A percentile compares a stretch with the other conserved stretches of the same genome.
phyloP scores from a whole-genome alignment of 306 rosid species.

The Lathyrus sativus region DNA sequence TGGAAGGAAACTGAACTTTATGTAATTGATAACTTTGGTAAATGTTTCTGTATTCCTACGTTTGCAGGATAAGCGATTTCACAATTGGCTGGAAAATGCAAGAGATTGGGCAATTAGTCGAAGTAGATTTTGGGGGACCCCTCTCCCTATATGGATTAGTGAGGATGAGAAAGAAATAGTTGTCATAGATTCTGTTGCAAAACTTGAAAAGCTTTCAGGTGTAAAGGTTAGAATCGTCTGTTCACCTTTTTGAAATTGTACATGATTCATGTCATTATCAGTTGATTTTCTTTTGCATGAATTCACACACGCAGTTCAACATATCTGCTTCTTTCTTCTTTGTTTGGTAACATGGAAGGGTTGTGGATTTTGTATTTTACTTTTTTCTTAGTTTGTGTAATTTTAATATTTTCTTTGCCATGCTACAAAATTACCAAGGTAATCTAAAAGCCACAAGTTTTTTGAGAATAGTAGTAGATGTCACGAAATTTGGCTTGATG shows the following conservation, averaged over 20 bases:
- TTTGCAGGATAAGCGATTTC: constrained; percentile 85
- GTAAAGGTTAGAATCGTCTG: constrained; percentile 60
- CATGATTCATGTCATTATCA: constrained; percentile 15
- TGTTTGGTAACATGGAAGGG: constrained; percentile 11
- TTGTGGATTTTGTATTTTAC: constrained; percentile 2
- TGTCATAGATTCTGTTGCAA: constrained; percentile 83
- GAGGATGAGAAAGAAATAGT: constrained; percentile 80
- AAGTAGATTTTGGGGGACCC: constrained; percentile 99
- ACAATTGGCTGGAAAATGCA: constrained; percentile 99
- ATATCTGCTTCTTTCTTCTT: constrained; percentile 8
- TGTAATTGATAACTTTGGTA: constrained; percentile 14
- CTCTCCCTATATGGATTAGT: constrained; percentile 93
- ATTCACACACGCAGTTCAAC: constrained; percentile 17
- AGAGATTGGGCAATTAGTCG: constrained; percentile 99
- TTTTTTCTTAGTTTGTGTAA: not conserved
- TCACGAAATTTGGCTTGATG: no score
- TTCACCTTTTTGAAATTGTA: constrained; percentile 12
- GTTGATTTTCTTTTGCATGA: constrained; percentile 25
- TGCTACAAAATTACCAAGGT: constrained; percentile 3
- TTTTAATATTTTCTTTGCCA: constrained; percentile 13
- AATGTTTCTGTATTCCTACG: constrained; percentile 26
- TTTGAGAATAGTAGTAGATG: not conserved
- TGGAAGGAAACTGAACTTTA: not conserved
- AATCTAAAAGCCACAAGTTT: constrained; percentile 2
- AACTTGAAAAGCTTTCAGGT: constrained; percentile 86